These are phyloP conservation scores for Lyophyllum atratum DNA, from an alignment of 768 basidiomycete genomes.

Conservation along the genomic window DNA sequence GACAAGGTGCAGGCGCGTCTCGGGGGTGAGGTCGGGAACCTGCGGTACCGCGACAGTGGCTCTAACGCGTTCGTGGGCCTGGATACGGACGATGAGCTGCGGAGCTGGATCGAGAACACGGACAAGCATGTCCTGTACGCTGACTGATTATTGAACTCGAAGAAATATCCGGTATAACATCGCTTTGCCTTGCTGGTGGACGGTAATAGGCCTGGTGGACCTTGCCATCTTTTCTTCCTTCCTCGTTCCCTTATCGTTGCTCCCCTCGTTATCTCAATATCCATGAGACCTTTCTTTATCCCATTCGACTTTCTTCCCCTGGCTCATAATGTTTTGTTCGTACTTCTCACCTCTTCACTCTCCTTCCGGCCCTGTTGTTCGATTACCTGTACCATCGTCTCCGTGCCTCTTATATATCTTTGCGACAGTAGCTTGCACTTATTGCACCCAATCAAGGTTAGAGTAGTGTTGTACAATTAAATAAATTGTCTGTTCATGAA, in stretches of 20 bases:
- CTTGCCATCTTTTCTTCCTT: not conserved
- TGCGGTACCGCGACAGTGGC: conserved; percentile 77
- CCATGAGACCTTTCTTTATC: conserved; percentile 15
- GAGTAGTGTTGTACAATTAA: conserved; percentile 22
- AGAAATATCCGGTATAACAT: not conserved
- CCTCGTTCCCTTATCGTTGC: not conserved
- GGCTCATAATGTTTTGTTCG: conserved; percentile 11
- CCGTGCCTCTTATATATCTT: conserved; percentile 8
- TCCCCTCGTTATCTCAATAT: conserved; percentile 6
- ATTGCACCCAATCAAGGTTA: conserved; percentile 2
- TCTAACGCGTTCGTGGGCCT: conserved; percentile 67
- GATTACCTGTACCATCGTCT: conserved; percentile 9
- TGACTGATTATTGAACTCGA: conserved; percentile 41
- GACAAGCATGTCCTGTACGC: conserved; percentile 87
- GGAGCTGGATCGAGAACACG: conserved; percentile 73
- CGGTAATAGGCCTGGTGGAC: not conserved
- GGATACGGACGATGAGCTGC: conserved; percentile 62
- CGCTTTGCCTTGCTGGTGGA: not conserved
- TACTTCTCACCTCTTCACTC: not conserved
- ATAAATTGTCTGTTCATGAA: conserved; percentile 2
- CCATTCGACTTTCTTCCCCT: conserved; percentile 15
- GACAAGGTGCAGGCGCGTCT: conserved; percentile 89
- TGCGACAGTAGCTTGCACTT: not conserved
- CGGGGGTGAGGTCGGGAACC: conserved; percentile 64
- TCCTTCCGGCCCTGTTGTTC: conserved; percentile 2